Conservation (phyloP, 345 rosid species). For the Linum lewisii region DNA sequence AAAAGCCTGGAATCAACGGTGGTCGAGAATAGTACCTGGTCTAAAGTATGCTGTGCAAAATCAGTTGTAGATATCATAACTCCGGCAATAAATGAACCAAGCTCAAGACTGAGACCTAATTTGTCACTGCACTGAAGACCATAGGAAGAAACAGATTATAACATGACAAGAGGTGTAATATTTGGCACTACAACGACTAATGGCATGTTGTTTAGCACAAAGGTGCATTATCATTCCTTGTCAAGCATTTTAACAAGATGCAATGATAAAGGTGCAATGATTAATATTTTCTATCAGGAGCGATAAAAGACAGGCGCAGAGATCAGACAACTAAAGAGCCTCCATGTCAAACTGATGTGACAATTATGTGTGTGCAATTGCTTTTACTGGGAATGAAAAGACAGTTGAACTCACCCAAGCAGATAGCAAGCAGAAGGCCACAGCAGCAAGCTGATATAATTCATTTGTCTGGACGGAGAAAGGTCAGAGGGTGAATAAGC, state of each 20-base stretch:
- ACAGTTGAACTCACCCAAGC: constrained; percentile 80
- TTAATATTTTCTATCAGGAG: background rate
- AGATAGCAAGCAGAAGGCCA: constrained; percentile 95
- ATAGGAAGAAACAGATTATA: constrained; percentile 20
- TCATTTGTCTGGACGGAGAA: constrained; percentile 71
- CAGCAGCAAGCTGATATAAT: constrained; percentile 97
- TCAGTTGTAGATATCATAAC: constrained; percentile 98
- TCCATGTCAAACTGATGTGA: background rate
- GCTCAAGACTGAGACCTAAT: constrained; percentile 97
- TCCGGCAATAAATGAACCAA: constrained; percentile 98
- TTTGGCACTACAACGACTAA: background rate
- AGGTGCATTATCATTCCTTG: background rate
- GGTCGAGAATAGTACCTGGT: constrained; percentile 52
- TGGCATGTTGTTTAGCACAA: background rate
- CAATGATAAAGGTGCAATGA: background rate
- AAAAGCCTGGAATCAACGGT: background rate
- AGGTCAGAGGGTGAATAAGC: constrained; percentile 1
- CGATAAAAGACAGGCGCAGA: background rate
- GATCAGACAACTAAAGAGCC: background rate
- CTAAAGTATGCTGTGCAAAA: constrained; percentile 88
- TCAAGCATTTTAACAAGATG: background rate
- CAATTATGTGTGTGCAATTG: background rate
- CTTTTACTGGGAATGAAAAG: background rate
- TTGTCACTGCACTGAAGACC: constrained; percentile 97
- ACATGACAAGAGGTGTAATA: background rate